These are phyloP conservation scores for Aphanomyces stellatus DNA, from an alignment of 352 stramenopile genomes.

Conservation along the genomic window DNA sequence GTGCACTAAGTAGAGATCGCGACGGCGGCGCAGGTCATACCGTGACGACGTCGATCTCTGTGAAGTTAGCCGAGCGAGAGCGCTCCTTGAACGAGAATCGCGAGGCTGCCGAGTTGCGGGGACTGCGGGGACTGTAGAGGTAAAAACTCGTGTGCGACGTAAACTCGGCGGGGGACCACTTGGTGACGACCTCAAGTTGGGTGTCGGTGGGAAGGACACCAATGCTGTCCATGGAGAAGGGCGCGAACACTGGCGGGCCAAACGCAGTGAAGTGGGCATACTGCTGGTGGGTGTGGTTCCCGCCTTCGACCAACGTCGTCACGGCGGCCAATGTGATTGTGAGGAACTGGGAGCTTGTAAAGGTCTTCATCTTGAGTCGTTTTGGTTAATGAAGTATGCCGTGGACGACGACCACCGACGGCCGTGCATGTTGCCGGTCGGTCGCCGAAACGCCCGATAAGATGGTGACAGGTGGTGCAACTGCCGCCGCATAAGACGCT, in stretches of 20 bases:
- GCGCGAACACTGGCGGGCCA: too few species aligned
- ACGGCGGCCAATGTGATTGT: background rate
- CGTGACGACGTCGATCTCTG: background rate
- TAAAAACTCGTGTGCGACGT: background rate
- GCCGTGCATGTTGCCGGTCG: too few species aligned
- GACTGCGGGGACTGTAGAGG: slow-evolving; percentile 6
- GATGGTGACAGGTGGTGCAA: too few species aligned
- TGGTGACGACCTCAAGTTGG: background rate
- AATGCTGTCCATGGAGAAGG: background rate
- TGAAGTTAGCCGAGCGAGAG: background rate
- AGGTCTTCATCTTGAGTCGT: background rate
- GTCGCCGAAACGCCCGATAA: too few species aligned
- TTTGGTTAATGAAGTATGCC: too few species aligned
- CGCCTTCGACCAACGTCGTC: background rate
- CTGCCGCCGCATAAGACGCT: too few species aligned
- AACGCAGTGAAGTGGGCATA: too few species aligned
- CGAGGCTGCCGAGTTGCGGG: background rate
- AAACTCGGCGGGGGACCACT: slow-evolving; percentile 2
- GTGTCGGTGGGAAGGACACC: background rate
- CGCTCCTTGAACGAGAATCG: background rate
- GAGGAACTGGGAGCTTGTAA: background rate
- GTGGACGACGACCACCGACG: too few species aligned
- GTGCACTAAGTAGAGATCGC: background rate
- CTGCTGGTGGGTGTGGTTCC: too few species aligned
- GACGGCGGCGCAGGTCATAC: background rate